Percentiles rank a stretch among this genome's conserved stretches.
phyloP scores from a whole-genome alignment of 306 rosid species.

The Sphenostylis stenocarpa region DNA sequence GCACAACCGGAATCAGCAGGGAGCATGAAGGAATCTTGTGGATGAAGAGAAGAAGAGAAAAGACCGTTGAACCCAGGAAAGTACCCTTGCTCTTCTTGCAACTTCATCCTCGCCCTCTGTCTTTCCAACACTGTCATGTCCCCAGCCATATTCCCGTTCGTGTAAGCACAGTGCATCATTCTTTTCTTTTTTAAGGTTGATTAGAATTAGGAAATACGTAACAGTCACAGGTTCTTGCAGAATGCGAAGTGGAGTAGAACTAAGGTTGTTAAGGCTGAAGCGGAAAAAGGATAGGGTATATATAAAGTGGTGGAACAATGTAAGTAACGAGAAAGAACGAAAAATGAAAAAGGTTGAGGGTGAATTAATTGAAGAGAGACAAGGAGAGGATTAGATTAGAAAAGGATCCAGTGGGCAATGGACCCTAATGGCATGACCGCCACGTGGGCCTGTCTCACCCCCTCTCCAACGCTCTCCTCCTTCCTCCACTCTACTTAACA shows the following conservation, averaged over 20 bases:
- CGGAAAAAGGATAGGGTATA: constrained; percentile 24
- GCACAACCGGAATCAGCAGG: constrained; percentile 30
- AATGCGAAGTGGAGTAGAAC: not conserved
- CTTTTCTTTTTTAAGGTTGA: not conserved
- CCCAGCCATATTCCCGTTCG: constrained; percentile 33
- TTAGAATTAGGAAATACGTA: not conserved
- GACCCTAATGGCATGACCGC: constrained; percentile 54
- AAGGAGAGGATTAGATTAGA: constrained; percentile 7
- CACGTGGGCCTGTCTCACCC: constrained; percentile 45
- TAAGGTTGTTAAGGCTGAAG: not conserved
- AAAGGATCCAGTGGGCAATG: no score
- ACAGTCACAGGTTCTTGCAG: not conserved
- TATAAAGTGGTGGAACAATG: constrained; percentile 13
- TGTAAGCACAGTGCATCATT: constrained; percentile 52
- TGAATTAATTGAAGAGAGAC: constrained; percentile 47
- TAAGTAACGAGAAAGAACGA: not conserved
- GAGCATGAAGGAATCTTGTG: not conserved
- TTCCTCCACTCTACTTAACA: not conserved
- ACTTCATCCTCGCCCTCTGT: constrained; percentile 45
- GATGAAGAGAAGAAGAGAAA: not conserved
- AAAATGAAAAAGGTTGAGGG: not conserved
- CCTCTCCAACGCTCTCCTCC: not conserved
- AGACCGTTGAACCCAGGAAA: constrained; percentile 37
- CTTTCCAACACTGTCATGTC: constrained; percentile 51
- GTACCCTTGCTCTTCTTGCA: constrained; percentile 35